These are phyloP conservation scores for Tetrapisispora phaffii DNA, from an alignment of 805 yeast species.

Conservation along the genomic window DNA sequence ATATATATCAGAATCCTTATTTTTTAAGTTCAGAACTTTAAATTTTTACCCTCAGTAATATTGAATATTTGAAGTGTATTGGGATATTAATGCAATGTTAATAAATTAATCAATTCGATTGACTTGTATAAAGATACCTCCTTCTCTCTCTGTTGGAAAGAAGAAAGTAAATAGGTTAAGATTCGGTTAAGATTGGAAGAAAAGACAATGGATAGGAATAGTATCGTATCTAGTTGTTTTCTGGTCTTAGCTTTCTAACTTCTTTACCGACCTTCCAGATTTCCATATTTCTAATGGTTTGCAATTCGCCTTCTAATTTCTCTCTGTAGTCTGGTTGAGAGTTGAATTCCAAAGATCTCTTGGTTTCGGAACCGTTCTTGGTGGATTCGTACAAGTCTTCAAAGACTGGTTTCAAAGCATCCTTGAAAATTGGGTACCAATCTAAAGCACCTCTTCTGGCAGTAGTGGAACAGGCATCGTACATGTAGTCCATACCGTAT, in stretches of 20 bases:
- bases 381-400: constrained; percentile 91
- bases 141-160: neutral
- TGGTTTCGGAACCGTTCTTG: constrained; percentile 92
- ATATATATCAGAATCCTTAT: no score
- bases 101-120: constrained; percentile 23
- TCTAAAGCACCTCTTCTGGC: constrained; percentile 99
- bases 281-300: constrained; percentile 91
- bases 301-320: constrained; percentile 86
- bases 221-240: constrained; percentile 61
- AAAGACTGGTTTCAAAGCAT: constrained; percentile 97
- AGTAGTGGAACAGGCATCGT: constrained; percentile 99
- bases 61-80: neutral
- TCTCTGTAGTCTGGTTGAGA: constrained; percentile 96
- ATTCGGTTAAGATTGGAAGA: constrained; percentile 1
- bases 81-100: constrained; percentile 4
- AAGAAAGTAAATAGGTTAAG: neutral
- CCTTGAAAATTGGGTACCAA: constrained; percentile 99
- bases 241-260: constrained; percentile 99
- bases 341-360: constrained; percentile 98
- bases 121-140: constrained; percentile 8
- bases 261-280: constrained; percentile 99
- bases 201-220: constrained; percentile 3
- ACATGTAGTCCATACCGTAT: constrained; percentile 99
- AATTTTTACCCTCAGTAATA: neutral
- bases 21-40: no score